Percentiles rank a stretch among this genome's conserved stretches.
Evolutionary conservation across 2,329 filamentous ascomycete species (phyloP).

Genomic region (Colletotrichum truncatum): DNA sequence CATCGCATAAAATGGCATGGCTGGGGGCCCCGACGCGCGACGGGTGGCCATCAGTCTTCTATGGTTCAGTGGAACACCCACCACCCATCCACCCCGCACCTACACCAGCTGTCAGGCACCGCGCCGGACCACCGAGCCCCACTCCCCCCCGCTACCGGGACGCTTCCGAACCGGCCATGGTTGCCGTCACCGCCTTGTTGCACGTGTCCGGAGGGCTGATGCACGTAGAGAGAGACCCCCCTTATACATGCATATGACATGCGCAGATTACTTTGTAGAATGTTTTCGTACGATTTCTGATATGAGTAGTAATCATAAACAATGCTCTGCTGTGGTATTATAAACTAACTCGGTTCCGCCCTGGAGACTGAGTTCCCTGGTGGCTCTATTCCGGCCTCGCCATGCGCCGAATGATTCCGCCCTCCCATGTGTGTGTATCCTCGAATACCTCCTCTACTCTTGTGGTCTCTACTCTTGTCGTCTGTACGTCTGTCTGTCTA

Average conservation of each 20-base stretch:
- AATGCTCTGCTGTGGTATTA: neutral
- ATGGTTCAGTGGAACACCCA: neutral
- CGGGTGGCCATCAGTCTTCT: too few species aligned
- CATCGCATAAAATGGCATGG: conserved; percentile 17
- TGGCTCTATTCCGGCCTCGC: neutral
- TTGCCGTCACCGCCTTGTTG: neutral
- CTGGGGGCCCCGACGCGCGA: neutral
- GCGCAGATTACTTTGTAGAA: too few species aligned
- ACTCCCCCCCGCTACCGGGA: neutral
- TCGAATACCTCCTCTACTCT: neutral
- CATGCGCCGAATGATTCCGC: neutral
- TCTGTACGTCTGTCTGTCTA: too few species aligned
- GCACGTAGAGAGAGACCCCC: too few species aligned
- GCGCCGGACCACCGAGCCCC: neutral
- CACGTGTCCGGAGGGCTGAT: too few species aligned
- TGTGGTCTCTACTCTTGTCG: neutral
- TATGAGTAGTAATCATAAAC: neutral
- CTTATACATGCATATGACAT: too few species aligned
- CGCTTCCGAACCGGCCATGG: neutral
- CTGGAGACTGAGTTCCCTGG: neutral
- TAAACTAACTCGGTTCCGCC: neutral
- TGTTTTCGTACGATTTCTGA: too few species aligned
- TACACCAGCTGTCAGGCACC: conserved; percentile 4
- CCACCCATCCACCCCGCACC: neutral
- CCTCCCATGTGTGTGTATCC: neutral